These are phyloP conservation scores for Talaromyces ruber DNA, from an alignment of 495 filamentous ascomycete species.

Conservation along the genomic window DNA sequence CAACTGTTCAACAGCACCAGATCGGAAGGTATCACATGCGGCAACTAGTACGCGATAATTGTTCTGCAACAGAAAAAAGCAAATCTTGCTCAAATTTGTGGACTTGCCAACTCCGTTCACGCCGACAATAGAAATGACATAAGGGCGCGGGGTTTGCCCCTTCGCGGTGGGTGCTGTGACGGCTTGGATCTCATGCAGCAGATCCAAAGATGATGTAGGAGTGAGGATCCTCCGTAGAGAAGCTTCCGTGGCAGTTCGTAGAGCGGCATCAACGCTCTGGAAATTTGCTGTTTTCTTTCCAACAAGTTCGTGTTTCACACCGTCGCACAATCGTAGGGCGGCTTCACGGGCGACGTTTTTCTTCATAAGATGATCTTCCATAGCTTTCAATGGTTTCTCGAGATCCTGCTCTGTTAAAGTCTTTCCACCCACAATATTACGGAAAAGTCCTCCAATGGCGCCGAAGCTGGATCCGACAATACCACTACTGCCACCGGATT, in stretches of 20 bases:
- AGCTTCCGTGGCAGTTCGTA: constrained; percentile 78
- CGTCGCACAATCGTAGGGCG: constrained; percentile 82
- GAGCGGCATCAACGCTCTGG: constrained; percentile 78
- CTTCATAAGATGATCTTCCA: constrained; percentile 89
- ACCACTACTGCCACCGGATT: constrained; percentile 40
- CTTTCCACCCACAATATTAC: constrained; percentile 91
- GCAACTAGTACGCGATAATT: constrained; percentile 92
- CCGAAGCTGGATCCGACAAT: constrained; percentile 70
- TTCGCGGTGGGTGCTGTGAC: constrained; percentile 53
- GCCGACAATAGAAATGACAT: constrained; percentile 95
- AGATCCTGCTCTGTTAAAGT: constrained; percentile 78
- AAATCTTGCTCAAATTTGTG: constrained; percentile 93
- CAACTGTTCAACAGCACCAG: constrained; percentile 92
- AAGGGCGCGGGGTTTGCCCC: constrained; percentile 58
- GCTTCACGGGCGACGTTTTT: constrained; percentile 97
- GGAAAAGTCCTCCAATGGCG: constrained; percentile 77
- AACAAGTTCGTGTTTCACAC: constrained; percentile 79
- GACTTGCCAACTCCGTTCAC: constrained; percentile 98
- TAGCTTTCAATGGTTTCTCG: constrained; percentile 83
- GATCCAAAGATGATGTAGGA: constrained; percentile 86
- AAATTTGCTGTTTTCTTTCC: constrained; percentile 90
- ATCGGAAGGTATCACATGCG: constrained; percentile 95
- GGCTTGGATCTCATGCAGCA: constrained; percentile 84
- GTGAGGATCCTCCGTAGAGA: constrained; percentile 92
- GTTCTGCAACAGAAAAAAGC: constrained; percentile 95